phyloP scores from a whole-genome alignment of 805 yeast species.

The Yarrowia deformans region DNA sequence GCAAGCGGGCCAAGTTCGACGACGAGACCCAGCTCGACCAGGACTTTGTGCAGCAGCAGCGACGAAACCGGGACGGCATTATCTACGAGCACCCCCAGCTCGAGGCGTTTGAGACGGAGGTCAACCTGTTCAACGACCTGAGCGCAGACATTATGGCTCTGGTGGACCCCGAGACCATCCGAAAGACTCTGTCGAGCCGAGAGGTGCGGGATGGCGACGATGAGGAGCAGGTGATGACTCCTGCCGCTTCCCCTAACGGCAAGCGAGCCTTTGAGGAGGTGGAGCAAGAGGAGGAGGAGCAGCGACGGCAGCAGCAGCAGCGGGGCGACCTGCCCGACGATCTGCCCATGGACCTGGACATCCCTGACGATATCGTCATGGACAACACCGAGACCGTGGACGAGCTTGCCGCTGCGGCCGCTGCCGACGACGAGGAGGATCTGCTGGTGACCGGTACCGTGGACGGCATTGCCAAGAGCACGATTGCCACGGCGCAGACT shows the following conservation, averaged over 20 bases:
- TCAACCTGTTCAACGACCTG: conserved; percentile 6
- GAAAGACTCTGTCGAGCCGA: conserved; percentile 21
- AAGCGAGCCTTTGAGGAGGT: conserved; percentile 35
- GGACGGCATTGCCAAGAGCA: conserved; percentile 56
- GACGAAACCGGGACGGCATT: conserved; percentile 27
- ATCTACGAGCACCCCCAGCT: conserved; percentile 27
- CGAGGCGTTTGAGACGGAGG: conserved; percentile 7
- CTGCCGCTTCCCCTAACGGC: conserved; percentile 37
- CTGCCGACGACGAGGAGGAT: conserved; percentile 33
- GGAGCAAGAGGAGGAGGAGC: conserved; percentile 20
- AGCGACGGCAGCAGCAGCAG: neutral
- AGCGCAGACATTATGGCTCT: conserved; percentile 5
- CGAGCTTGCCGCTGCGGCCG: conserved; percentile 21
- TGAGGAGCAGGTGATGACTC: conserved; percentile 38
- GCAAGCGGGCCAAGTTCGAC: conserved; percentile 39
- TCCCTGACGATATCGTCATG: conserved; percentile 23
- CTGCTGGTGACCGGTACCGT: conserved; percentile 41
- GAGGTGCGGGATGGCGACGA: conserved; percentile 25
- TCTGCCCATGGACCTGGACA: conserved; percentile 7
- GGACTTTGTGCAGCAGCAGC: conserved; percentile 37
- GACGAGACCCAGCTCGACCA: conserved; percentile 35
- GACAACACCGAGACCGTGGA: conserved; percentile 22
- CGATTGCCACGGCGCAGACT: conserved; percentile 61
- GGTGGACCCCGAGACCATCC: conserved; percentile 27
- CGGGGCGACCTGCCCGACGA: neutral